Percentiles rank a stretch among this genome's conserved stretches.
Evolutionary conservation across 768 basidiomycete genomes (phyloP).

Genomic region (Pluteus cervinus): DNA sequence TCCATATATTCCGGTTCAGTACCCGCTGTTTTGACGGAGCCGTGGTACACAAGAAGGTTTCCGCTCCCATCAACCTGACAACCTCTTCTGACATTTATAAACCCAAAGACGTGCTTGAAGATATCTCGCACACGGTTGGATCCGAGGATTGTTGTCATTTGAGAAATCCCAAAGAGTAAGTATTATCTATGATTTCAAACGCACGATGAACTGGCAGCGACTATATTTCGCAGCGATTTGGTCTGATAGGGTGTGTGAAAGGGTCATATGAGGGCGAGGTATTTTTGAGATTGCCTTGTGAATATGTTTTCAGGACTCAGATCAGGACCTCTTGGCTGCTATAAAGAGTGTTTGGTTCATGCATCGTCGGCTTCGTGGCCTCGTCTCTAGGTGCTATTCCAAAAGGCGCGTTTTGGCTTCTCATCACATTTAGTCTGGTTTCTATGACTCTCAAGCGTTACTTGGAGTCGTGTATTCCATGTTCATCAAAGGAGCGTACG

Average conservation of each 20-base stretch:
- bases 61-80: too few relatives aligned
- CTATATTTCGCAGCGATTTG: conserved; percentile 85
- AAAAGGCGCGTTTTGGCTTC: too few relatives aligned
- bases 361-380: conserved; percentile 56
- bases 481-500: conserved; percentile 88
- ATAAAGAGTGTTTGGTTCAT: conserved; percentile 66
- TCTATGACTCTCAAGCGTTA: conserved; percentile 47
- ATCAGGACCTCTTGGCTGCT: conserved; percentile 67
- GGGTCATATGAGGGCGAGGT: conserved; percentile 86
- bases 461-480: conserved; percentile 87
- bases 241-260: conserved; percentile 86
- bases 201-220: conserved; percentile 35
- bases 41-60: too few relatives aligned
- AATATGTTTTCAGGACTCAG: not conserved
- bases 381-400: conserved; percentile 51
- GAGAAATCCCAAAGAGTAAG: conserved; percentile 53
- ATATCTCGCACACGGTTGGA: conserved; percentile 77
- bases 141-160: conserved; percentile 69
- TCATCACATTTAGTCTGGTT: too few relatives aligned
- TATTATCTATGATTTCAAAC: conserved; percentile 2
- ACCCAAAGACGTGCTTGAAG: conserved; percentile 44
- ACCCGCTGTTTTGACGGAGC: too few relatives aligned
- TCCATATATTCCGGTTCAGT: too few relatives aligned
- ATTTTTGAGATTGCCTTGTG: conserved; percentile 13
- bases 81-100: conserved; percentile 41